phyloP scores from a whole-genome alignment of 2,329 filamentous ascomycete species.

The Chrysosporium keratinophilum region DNA sequence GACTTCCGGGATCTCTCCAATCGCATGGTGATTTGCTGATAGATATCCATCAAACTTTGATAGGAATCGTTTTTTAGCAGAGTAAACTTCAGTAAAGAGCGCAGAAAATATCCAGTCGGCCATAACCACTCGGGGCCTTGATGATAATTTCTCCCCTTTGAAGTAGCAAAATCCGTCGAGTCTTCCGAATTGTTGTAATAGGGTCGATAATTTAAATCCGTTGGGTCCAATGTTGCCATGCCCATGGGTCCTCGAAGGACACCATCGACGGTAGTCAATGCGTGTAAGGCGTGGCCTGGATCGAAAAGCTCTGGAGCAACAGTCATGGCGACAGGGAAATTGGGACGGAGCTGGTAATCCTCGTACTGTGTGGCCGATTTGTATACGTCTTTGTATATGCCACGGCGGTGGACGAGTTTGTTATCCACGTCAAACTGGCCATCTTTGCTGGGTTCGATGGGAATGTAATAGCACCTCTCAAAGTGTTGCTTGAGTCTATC shows the following conservation, averaged over 20 bases:
- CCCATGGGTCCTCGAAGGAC: constrained; percentile 75
- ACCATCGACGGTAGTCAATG: constrained; percentile 69
- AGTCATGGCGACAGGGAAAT: constrained; percentile 92
- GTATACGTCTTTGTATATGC: constrained; percentile 97
- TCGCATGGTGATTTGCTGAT: constrained; percentile 84
- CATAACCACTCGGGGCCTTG: constrained; percentile 97
- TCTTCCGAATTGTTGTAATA: constrained; percentile 95
- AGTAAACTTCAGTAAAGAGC: constrained; percentile 85
- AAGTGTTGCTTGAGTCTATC: constrained; percentile 71
- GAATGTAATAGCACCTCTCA: constrained; percentile 85
- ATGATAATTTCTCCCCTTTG: constrained; percentile 94
- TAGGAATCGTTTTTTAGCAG: constrained; percentile 56
- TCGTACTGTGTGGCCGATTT: constrained; percentile 89
- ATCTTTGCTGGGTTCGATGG: constrained; percentile 59
- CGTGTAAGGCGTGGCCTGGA: constrained; percentile 62
- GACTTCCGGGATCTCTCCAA: constrained; percentile 75
- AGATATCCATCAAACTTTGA: constrained; percentile 65
- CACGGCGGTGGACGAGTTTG: constrained; percentile 71
- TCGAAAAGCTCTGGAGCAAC: constrained; percentile 85
- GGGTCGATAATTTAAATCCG: constrained; percentile 83
- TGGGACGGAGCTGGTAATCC: constrained; percentile 90
- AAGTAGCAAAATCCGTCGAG: constrained; percentile 77
- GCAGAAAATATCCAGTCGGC: constrained; percentile 91
- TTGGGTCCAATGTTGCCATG: constrained; percentile 91
- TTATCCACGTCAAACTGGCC: constrained; percentile 68